These are phyloP conservation scores for Truncatella angustata DNA, from an alignment of 2,329 filamentous ascomycete genomes.

Conservation along the genomic window DNA sequence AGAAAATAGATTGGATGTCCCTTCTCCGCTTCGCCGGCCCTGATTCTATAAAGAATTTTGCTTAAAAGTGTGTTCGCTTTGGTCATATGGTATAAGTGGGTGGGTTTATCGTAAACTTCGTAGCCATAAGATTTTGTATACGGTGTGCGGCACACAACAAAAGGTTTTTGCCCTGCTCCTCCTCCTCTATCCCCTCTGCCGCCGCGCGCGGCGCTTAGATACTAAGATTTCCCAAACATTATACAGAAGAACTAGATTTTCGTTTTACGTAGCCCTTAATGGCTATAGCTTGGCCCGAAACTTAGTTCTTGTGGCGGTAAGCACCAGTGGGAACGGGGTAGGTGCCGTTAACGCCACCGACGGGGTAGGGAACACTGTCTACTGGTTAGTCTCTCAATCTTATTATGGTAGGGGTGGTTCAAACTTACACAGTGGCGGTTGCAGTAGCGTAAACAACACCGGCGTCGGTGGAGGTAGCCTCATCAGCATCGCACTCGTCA, in stretches of 20 bases:
- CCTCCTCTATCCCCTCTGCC: not conserved
- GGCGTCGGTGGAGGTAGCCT: constrained; percentile 25
- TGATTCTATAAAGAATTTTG: constrained; percentile 3
- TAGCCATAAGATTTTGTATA: constrained; percentile 1
- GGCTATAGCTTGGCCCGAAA: not conserved
- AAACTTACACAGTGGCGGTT: constrained; percentile 25
- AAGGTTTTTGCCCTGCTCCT: not conserved
- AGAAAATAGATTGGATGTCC: constrained; percentile 1
- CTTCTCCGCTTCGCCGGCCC: constrained; percentile 2
- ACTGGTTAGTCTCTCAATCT: no score
- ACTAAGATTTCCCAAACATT: constrained; percentile 9
- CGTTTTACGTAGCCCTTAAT: not conserved
- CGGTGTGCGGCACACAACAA: not conserved
- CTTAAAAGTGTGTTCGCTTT: not conserved
- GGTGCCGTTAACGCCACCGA: constrained; percentile 33
- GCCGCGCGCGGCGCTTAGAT: not conserved
- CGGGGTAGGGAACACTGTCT: constrained; percentile 43
- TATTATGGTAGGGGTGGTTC: no score
- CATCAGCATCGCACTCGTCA: constrained; percentile 17
- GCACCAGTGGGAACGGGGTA: constrained; percentile 33
- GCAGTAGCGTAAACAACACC: constrained; percentile 33
- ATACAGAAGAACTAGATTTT: constrained; percentile 7
- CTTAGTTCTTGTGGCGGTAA: constrained; percentile 10
- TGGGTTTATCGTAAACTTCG: constrained; percentile 8
- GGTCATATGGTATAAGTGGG: constrained; percentile 4